Percentiles rank a stretch among this genome's conserved stretches.
Conservation (phyloP, 257 asterid genomes). For the Dorcoceras hygrometricum region DNA sequence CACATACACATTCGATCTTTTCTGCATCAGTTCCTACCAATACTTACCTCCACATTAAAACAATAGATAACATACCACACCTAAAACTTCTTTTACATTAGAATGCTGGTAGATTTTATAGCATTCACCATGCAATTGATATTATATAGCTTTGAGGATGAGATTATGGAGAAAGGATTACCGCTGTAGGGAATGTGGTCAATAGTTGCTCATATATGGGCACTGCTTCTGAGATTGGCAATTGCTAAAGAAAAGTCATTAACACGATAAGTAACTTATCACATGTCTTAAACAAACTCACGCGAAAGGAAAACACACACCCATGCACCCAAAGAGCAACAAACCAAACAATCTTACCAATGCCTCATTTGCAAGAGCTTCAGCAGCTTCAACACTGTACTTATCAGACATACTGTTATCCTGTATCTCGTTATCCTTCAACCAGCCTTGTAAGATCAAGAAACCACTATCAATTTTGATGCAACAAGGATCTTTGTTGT, state of each 20-base stretch:
- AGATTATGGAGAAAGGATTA: slow-evolving; percentile 23
- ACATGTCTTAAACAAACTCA: neutral
- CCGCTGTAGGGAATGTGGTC: slow-evolving; percentile 83
- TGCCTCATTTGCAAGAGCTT: slow-evolving; percentile 78
- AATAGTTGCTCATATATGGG: slow-evolving; percentile 83
- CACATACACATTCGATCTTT: neutral
- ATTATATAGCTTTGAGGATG: neutral
- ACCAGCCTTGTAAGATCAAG: neutral
- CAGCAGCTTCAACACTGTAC: slow-evolving; percentile 75
- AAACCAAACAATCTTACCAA: slow-evolving; percentile 45
- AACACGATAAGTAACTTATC: neutral
- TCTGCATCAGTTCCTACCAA: neutral
- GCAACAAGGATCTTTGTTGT: neutral
- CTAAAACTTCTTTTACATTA: neutral
- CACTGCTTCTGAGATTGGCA: slow-evolving; percentile 71
- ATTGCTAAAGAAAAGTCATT: slow-evolving; percentile 40
- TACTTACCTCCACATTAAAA: neutral
- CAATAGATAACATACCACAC: slow-evolving; percentile 2
- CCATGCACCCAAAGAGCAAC: neutral
- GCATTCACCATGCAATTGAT: slow-evolving; percentile 6
- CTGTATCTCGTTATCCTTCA: neutral
- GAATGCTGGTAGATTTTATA: neutral
- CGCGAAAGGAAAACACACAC: neutral
- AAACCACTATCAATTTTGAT: neutral
- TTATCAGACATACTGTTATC: slow-evolving; percentile 34